Conservation (phyloP, 2,329 filamentous ascomycete genomes). For the Periconia digitata region DNA sequence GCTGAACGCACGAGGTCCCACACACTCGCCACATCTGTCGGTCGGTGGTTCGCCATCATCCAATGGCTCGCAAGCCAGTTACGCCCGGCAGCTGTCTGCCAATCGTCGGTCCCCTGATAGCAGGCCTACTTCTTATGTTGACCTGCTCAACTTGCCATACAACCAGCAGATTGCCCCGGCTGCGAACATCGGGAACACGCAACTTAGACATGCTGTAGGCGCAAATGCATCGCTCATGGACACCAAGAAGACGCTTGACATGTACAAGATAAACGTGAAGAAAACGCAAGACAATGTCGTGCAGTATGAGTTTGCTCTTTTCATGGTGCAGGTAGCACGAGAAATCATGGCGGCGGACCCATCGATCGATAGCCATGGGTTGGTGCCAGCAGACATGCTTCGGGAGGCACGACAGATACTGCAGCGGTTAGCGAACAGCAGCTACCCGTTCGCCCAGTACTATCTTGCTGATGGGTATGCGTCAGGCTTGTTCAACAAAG, state of each 20-base stretch:
- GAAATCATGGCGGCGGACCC: conserved; percentile 56
- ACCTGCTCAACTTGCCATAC: conserved; percentile 69
- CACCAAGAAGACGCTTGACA: conserved; percentile 90
- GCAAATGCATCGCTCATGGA: conserved; percentile 89
- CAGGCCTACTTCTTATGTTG: conserved; percentile 62
- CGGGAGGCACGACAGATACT: conserved; percentile 88
- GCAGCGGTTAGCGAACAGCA: conserved; percentile 79
- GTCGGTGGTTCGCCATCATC: conserved; percentile 44
- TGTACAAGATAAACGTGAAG: conserved; percentile 96
- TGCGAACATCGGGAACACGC: conserved; percentile 73
- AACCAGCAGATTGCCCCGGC: conserved; percentile 73
- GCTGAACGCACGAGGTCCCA: conserved; percentile 61
- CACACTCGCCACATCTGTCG: conserved; percentile 55
- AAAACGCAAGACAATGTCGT: conserved; percentile 90
- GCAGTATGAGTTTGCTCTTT: conserved; percentile 95
- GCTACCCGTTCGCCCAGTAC: conserved; percentile 97
- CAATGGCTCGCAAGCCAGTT: conserved; percentile 43
- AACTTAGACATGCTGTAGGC: conserved; percentile 76
- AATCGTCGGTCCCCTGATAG: conserved; percentile 60
- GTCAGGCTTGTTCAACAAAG: conserved; percentile 92
- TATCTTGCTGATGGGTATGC: conserved; percentile 94
- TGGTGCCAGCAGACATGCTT: conserved; percentile 64
- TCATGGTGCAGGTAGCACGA: conserved; percentile 86
- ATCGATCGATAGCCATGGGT: conserved; percentile 44
- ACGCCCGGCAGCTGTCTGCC: conserved; percentile 53